Conservation (phyloP, 306 rosid genomes). For the Quillaja saponaria region DNA sequence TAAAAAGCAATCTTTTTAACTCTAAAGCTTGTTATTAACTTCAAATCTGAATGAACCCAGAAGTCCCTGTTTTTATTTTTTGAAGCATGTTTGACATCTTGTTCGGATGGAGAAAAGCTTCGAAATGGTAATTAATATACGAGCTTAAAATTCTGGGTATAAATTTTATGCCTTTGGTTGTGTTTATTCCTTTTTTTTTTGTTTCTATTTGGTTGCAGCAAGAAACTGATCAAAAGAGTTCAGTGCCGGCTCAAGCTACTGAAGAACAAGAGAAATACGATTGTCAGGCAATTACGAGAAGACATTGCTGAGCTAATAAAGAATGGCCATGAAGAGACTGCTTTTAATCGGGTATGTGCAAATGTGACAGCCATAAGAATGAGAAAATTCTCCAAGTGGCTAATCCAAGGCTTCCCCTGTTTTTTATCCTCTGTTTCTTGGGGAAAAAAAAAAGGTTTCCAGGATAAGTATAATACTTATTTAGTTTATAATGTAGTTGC, state of each 20-base stretch:
- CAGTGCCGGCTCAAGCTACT: slow-evolving; percentile 59
- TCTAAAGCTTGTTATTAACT: background rate
- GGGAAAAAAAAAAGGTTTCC: too few species aligned
- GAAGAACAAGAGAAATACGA: slow-evolving; percentile 58
- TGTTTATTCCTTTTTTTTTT: background rate
- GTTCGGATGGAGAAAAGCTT: slow-evolving; percentile 87
- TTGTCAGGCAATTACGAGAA: slow-evolving; percentile 50
- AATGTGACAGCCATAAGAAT: background rate
- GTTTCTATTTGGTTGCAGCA: slow-evolving; percentile 44
- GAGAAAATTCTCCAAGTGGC: background rate
- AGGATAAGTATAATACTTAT: background rate
- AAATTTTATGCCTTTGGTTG: background rate
- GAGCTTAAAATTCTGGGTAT: background rate
- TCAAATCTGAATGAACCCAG: slow-evolving; percentile 19
- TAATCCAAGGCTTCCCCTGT: background rate
- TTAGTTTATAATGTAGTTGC: background rate
- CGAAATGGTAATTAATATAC: slow-evolving; percentile 62
- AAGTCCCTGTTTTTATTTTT: background rate
- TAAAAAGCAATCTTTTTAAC: background rate
- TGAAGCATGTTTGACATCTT: slow-evolving; percentile 61
- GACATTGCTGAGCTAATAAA: slow-evolving; percentile 57
- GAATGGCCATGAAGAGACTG: slow-evolving; percentile 54
- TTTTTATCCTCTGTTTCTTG: slow-evolving; percentile 1
- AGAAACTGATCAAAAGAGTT: slow-evolving; percentile 52
- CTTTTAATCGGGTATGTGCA: slow-evolving; percentile 51